Percentiles rank a stretch among this genome's conserved stretches.
Conservation (phyloP, 768 basidiomycete species). For the Gyrodon lividus region DNA sequence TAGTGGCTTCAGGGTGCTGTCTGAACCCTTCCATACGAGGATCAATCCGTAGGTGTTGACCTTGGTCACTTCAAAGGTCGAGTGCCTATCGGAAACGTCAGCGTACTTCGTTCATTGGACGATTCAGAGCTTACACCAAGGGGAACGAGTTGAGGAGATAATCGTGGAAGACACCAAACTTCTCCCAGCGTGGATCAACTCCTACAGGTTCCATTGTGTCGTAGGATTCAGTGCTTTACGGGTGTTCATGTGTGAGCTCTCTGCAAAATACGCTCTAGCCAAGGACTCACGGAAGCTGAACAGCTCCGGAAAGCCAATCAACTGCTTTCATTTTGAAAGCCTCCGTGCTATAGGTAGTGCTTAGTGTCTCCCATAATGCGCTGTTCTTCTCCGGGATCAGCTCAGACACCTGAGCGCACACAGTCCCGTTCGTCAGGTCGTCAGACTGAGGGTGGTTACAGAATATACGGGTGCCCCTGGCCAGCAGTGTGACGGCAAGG, state of each 20-base stretch:
- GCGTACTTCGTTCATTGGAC: background rate
- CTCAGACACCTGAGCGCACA: conserved; percentile 38
- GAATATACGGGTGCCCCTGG: conserved; percentile 7
- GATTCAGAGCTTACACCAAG: conserved; percentile 44
- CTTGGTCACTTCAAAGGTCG: conserved; percentile 49
- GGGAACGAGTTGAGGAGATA: conserved; percentile 61
- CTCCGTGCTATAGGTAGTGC: conserved; percentile 31
- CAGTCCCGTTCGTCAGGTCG: conserved; percentile 1
- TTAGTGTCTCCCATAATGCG: conserved; percentile 33
- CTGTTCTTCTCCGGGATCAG: conserved; percentile 35
- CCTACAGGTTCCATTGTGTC: conserved; percentile 49
- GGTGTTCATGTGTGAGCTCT: conserved; percentile 6
- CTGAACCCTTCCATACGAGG: conserved; percentile 55
- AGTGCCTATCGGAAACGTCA: conserved; percentile 37
- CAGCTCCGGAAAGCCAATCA: conserved; percentile 39
- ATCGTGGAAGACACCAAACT: conserved; percentile 51
- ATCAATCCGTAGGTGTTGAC: conserved; percentile 65
- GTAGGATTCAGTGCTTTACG: conserved; percentile 48
- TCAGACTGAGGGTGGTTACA: background rate
- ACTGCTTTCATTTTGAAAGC: conserved; percentile 35
- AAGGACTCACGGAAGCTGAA: conserved; percentile 41
- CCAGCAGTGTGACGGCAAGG: conserved; percentile 16
- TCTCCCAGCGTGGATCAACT: conserved; percentile 53
- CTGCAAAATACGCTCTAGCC: background rate
- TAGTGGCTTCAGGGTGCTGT: conserved; percentile 51